A percentile compares a stretch with the other conserved stretches of the same genome.
phyloP scores from a whole-genome alignment of 768 basidiomycete species.

The Amanita thiersii region DNA sequence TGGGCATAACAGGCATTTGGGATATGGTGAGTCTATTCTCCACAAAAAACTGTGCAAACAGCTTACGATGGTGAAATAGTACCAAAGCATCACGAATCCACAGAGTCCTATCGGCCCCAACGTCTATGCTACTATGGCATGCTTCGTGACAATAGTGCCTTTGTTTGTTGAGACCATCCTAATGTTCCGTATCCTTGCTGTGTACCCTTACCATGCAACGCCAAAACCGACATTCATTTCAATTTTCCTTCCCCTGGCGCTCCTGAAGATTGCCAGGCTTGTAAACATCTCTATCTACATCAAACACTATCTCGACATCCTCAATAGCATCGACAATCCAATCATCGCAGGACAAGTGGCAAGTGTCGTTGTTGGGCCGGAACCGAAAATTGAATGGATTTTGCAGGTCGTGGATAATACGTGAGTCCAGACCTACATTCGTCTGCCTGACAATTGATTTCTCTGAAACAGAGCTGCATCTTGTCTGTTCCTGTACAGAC shows the following conservation, averaged over 20 bases:
- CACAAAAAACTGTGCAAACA: constrained; percentile 1
- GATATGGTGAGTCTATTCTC: constrained; percentile 11
- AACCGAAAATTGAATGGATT: constrained; percentile 15
- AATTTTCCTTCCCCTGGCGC: constrained; percentile 12
- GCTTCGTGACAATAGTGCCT: constrained; percentile 10
- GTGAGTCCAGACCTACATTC: too few relatives aligned
- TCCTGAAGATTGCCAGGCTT: constrained; percentile 14
- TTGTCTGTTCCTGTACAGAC: constrained; percentile 13
- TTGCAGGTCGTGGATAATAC: constrained; percentile 14
- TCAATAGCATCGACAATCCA: neutral
- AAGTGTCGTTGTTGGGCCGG: constrained; percentile 3
- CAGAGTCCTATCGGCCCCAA: neutral
- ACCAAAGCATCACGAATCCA: neutral
- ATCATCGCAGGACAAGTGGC: neutral
- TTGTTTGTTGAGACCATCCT: constrained; percentile 18
- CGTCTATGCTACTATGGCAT: constrained; percentile 7
- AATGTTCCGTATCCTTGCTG: constrained; percentile 14
- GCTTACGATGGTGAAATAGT: neutral
- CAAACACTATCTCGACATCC: constrained; percentile 2
- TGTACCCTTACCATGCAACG: constrained; percentile 13
- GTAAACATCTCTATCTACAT: constrained; percentile 11
- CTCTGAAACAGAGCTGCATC: constrained; percentile 11
- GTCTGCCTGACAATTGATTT: neutral
- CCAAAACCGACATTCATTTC: constrained; percentile 5
- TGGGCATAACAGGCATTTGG: neutral